phyloP scores from a whole-genome alignment of 129 eudicot species.

The Artemisia tridentata region DNA sequence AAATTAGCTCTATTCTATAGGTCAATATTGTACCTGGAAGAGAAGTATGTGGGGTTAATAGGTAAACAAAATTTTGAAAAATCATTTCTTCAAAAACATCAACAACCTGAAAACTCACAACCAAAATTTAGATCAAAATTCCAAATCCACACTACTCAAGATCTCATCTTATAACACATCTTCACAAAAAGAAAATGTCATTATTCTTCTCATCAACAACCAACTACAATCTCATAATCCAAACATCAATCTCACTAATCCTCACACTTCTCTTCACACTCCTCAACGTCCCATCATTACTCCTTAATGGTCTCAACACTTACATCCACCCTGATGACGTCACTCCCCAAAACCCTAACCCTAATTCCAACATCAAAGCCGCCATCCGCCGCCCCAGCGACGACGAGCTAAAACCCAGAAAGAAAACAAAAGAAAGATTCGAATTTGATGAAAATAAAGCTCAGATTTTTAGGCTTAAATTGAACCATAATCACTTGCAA shows the following conservation, averaged over 20 bases:
- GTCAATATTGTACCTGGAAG: too few relatives aligned
- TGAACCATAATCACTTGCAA: constrained; percentile 65
- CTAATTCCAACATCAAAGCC: constrained; percentile 49
- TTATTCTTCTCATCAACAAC: constrained; percentile 10
- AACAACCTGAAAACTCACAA: too few relatives aligned
- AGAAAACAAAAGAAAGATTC: constrained; percentile 59
- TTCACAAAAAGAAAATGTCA: constrained; percentile 17
- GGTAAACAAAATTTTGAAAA: too few relatives aligned
- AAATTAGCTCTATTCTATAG: too few relatives aligned
- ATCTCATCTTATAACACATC: neutral
- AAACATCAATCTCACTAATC: constrained; percentile 50
- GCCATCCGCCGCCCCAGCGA: constrained; percentile 81
- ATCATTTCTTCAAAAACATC: too few relatives aligned
- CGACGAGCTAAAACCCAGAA: constrained; percentile 58
- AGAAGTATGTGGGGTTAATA: too few relatives aligned
- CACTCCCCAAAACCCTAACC: constrained; percentile 43
- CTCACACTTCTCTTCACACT: constrained; percentile 63
- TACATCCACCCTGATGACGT: constrained; percentile 98
- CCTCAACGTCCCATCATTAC: constrained; percentile 62
- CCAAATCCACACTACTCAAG: neutral
- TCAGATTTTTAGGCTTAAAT: constrained; percentile 87
- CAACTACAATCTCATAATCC: constrained; percentile 47
- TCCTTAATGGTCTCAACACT: constrained; percentile 74
- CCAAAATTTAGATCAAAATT: neutral
- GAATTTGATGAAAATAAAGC: constrained; percentile 95